Evolutionary conservation across 352 stramenopile genomes (phyloP).

Genomic region (Pythium sp.): DNA sequence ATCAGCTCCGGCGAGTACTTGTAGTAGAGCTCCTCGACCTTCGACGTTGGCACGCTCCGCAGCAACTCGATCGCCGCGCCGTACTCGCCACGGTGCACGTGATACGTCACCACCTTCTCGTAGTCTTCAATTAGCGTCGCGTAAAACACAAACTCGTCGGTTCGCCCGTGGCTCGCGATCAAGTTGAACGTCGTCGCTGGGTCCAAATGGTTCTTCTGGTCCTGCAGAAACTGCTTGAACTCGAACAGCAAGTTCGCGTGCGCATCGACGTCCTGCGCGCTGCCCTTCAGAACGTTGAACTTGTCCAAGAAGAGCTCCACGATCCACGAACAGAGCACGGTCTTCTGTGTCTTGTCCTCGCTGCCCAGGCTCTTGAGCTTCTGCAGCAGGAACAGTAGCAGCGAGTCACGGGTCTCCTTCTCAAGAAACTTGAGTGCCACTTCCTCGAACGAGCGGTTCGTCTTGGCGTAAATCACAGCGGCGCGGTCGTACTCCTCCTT

Average conservation of each 20-base stretch:
- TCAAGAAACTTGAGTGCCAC: constrained; percentile 91
- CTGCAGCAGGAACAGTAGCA: constrained; percentile 87
- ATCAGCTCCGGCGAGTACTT: constrained; percentile 94
- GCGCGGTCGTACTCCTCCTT: constrained; percentile 82
- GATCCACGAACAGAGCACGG: constrained; percentile 92
- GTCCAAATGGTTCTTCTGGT: constrained; percentile 85
- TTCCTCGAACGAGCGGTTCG: constrained; percentile 88
- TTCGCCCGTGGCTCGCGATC: constrained; percentile 90
- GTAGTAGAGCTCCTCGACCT: constrained; percentile 93
- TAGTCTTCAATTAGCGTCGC: constrained; percentile 93
- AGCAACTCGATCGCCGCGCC: constrained; percentile 87
- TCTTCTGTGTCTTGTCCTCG: constrained; percentile 91
- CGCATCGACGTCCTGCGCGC: constrained; percentile 79
- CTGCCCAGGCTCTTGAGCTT: constrained; percentile 81
- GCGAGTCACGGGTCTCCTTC: constrained; percentile 69
- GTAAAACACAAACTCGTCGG: constrained; percentile 91
- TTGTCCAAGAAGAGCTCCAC: constrained; percentile 92
- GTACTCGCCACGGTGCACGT: constrained; percentile 90
- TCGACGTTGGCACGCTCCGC: constrained; percentile 83
- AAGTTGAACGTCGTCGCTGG: constrained; percentile 90
- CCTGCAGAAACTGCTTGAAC: constrained; percentile 91
- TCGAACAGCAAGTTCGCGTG: constrained; percentile 87
- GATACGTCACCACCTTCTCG: constrained; percentile 92
- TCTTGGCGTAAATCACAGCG: constrained; percentile 88
- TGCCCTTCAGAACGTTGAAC: constrained; percentile 85